Evolutionary conservation across 805 yeast genomes (phyloP).

Genomic region (Lachancea lanzarotensis): DNA sequence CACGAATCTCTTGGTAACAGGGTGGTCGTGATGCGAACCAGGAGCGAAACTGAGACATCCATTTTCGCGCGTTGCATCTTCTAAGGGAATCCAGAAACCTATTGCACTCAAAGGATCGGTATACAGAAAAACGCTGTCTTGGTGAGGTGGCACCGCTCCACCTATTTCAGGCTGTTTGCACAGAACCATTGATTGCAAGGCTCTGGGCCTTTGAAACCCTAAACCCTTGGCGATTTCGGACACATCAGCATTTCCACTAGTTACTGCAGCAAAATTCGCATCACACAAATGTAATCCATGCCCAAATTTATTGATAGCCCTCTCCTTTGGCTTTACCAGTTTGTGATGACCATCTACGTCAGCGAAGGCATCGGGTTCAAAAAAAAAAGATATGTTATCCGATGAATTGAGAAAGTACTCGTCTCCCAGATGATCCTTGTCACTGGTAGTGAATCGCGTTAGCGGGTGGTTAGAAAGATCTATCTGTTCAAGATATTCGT

Average conservation of each 20-base stretch:
- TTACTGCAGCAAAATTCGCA: conserved; percentile 41
- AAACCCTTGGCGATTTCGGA: conserved; percentile 46
- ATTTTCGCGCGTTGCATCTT: conserved; percentile 58
- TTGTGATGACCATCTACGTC: conserved; percentile 34
- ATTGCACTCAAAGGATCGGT: conserved; percentile 66
- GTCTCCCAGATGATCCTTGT: conserved; percentile 63
- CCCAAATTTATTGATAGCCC: conserved; percentile 69
- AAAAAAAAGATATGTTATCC: conserved; percentile 61
- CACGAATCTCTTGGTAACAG: conserved; percentile 58
- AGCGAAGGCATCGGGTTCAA: conserved; percentile 66
- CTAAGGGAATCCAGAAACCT: conserved; percentile 79
- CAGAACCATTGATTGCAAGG: conserved; percentile 72
- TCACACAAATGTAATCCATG: conserved; percentile 65
- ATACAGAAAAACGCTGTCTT: conserved; percentile 66
- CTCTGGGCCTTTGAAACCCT: conserved; percentile 56
- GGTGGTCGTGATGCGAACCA: conserved; percentile 57
- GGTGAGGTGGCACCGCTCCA: conserved; percentile 71
- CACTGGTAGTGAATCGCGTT: conserved; percentile 60
- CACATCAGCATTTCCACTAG: conserved; percentile 44
- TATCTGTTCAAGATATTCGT: conserved; percentile 40
- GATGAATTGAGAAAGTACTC: conserved; percentile 62
- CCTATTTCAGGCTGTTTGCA: conserved; percentile 73
- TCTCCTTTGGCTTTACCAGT: conserved; percentile 45
- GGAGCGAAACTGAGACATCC: conserved; percentile 68
- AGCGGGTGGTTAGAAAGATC: conserved; percentile 55